phyloP scores from a whole-genome alignment of 2,329 filamentous ascomycete genomes.

The Didymosphaeria variabile region DNA sequence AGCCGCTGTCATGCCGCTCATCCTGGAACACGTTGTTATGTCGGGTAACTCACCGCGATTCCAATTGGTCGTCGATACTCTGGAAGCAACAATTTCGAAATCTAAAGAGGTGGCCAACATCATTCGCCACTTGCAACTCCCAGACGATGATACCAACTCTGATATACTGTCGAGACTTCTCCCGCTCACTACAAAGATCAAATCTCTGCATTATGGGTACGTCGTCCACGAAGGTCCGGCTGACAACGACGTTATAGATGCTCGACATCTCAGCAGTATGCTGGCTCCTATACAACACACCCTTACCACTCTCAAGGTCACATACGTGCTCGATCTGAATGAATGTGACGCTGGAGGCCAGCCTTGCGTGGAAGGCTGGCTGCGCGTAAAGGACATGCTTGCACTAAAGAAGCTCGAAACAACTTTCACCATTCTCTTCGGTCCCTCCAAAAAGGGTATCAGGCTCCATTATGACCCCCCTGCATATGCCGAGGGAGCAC shows the following conservation, averaged over 20 bases:
- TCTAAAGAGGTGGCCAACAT: not conserved
- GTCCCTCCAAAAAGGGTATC: not conserved
- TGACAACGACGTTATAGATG: not conserved
- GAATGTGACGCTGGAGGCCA: not conserved
- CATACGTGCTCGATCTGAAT: not conserved
- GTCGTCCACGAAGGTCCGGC: not conserved
- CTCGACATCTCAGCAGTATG: not conserved
- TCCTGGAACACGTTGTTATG: not conserved
- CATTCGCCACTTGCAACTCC: not conserved
- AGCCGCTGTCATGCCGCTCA: not conserved
- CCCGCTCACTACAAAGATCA: not conserved
- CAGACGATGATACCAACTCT: not conserved
- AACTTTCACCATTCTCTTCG: constrained; percentile 2
- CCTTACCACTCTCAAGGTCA: not conserved
- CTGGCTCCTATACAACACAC: not conserved
- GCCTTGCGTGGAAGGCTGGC: constrained; percentile 1
- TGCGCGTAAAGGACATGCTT: not conserved
- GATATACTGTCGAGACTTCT: not conserved
- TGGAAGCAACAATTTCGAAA: not conserved
- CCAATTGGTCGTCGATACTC: not conserved
- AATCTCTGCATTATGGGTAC: not conserved
- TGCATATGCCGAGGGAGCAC: not conserved
- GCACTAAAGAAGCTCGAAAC: not conserved
- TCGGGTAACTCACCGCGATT: not conserved
- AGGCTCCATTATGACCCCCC: no score